Conservation (phyloP, 805 yeast genomes). For the Lachancea meyersii region DNA sequence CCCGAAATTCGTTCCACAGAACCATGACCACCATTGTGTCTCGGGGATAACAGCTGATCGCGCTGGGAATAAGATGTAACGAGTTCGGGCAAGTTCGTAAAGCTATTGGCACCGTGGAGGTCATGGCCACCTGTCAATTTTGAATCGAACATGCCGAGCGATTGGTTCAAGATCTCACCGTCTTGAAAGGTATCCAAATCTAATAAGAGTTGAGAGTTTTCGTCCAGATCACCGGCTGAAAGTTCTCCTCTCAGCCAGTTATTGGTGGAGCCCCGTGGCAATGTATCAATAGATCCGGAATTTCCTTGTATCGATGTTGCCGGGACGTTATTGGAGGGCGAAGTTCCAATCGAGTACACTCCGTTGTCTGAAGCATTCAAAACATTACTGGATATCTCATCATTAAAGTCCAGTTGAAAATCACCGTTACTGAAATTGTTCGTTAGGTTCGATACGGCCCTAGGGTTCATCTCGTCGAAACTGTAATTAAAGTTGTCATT, state of each 20-base stretch:
- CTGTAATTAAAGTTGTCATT: background rate
- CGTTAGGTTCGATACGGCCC: background rate
- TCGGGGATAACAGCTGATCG: background rate
- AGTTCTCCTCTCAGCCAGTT: background rate
- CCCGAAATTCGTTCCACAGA: background rate
- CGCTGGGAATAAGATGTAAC: background rate
- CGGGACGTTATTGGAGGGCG: background rate
- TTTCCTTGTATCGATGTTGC: background rate
- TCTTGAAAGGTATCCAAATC: slow-evolving; percentile 1
- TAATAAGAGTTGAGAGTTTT: slow-evolving; percentile 1
- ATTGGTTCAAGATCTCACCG: background rate
- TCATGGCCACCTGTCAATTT: background rate
- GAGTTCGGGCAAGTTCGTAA: background rate
- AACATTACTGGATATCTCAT: slow-evolving; percentile 1
- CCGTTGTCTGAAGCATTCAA: slow-evolving; percentile 2
- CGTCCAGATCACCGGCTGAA: background rate
- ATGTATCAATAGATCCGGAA: background rate
- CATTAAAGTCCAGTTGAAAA: slow-evolving; percentile 5
- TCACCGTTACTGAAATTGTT: background rate
- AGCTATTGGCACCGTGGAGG: background rate
- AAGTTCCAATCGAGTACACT: slow-evolving; percentile 5
- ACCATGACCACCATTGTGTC: background rate
- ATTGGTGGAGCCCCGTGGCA: background rate
- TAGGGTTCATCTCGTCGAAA: background rate
- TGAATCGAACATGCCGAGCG: slow-evolving; percentile 1